These are phyloP conservation scores for Chlamydomonas urium DNA, from an alignment of 139 green algal species.

Conservation along the genomic window DNA sequence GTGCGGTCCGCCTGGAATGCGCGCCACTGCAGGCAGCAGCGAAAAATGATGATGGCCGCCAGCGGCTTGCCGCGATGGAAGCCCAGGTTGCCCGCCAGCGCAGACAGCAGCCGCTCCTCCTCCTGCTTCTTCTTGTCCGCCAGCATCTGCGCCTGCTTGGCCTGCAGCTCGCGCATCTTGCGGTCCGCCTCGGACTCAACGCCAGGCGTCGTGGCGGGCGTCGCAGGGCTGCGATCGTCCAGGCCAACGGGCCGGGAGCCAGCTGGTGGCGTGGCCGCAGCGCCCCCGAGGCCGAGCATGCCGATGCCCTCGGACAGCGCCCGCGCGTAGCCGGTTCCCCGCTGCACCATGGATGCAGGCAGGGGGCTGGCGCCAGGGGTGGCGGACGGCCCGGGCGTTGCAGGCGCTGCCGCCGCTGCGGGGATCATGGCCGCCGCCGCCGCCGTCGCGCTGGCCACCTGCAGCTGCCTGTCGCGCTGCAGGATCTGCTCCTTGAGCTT, in stretches of 20 bases:
- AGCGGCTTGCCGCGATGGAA: slow-evolving; percentile 72
- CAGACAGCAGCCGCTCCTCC: slow-evolving; percentile 79
- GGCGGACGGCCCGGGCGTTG: not conserved
- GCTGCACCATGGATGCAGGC: not conserved
- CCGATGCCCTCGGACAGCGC: not conserved
- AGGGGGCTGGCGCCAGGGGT: not conserved
- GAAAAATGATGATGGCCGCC: slow-evolving; percentile 87
- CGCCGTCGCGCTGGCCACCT: not conserved
- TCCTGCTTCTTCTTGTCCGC: slow-evolving; percentile 77
- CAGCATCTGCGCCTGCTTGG: slow-evolving; percentile 80
- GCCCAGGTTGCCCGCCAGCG: slow-evolving; percentile 38
- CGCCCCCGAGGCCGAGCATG: not conserved
- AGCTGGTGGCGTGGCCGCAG: slow-evolving; percentile 3
- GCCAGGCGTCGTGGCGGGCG: not conserved
- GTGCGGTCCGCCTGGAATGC: slow-evolving; percentile 84
- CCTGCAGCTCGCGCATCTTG: slow-evolving; percentile 69
- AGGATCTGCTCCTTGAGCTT: slow-evolving; percentile 29
- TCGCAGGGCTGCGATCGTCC: slow-evolving; percentile 10
- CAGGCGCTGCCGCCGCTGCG: slow-evolving; percentile 7
- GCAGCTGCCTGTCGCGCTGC: slow-evolving; percentile 12
- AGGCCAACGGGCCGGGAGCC: slow-evolving; percentile 9
- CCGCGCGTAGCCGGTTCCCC: not conserved
- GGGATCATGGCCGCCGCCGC: not conserved
- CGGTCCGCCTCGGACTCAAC: slow-evolving; percentile 65
- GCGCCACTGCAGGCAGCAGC: slow-evolving; percentile 60